Evolutionary conservation across 306 rosid genomes (phyloP), one percentile per base, ranked within the genome.

Genomic region (Malus sieversii): DNA sequence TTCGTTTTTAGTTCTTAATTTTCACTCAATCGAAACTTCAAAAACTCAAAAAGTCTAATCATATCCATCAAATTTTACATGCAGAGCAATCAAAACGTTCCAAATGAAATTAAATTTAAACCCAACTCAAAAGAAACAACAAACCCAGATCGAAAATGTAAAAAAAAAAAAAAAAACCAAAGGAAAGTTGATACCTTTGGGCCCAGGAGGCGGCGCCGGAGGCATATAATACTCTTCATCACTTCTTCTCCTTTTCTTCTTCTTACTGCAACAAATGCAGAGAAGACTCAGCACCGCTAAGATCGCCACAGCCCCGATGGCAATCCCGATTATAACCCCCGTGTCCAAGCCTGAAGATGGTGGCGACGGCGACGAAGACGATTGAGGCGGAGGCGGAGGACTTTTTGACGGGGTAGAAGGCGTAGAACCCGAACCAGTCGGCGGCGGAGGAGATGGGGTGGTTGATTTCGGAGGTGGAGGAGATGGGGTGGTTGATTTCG

Each of bases 261-360:
- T 92, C 87, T 86, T 96, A 18, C 82, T 70, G 38, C 89, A 79
- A 72, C 88, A 92, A 30, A 96, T 62, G 81, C 88, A 90, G 30
- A 81, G 74, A 60, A 90, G 13, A 76, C 88, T 88, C 46, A 96
- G 35, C 55, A 92, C 83, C 45, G 85, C 59, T 22, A 96, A 73
- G 32, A 96, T 22, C 62, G 84, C 92, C 29, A 89, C 91, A 0
- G 87, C 99, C 8, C 92, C 96, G 1, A 85, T 74, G 57, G 93
- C 96, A 45, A 90, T 84, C 61, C 97, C 99, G 3, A 90, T 88
- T 6, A 90, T 84, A 2, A 85, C 83, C 4, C 92, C 92, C 2
- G 90, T 84, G 0, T 91, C 84, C 68, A 80, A 22, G 22, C 75
- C 60, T 51, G 91, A 42, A 0, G 92, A 38, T 0, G 93, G 40